Evolutionary conservation across 2,329 filamentous ascomycete species (phyloP).

Genomic region (Monilinia fructicola): DNA sequence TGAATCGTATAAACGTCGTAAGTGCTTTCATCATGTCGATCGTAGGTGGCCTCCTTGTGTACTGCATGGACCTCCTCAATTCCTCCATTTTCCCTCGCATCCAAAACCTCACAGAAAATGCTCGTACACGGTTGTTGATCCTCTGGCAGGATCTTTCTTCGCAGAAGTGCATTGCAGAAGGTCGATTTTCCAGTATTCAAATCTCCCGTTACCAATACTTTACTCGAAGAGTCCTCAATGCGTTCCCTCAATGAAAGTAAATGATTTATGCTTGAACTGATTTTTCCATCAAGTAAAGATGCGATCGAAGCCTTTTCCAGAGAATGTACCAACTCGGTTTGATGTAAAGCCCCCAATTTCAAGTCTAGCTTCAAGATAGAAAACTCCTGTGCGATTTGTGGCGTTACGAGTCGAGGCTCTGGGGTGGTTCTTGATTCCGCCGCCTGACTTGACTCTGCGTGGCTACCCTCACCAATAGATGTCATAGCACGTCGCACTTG

Average conservation of each 20-base stretch:
- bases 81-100: conserved; percentile 85
- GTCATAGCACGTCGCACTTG: conserved; percentile 70
- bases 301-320: conserved; percentile 90
- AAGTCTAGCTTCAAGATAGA: conserved; percentile 93
- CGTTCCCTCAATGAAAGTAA: conserved; percentile 82
- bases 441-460: conserved; percentile 70
- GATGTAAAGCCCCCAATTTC: conserved; percentile 82
- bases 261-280: conserved; percentile 90
- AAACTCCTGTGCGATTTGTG: conserved; percentile 93
- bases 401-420: conserved; percentile 83
- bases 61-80: conserved; percentile 96
- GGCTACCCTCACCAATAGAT: conserved; percentile 56
- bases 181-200: conserved; percentile 97
- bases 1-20: conserved; percentile 81
- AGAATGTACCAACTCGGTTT: conserved; percentile 90
- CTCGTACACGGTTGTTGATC: conserved; percentile 98
- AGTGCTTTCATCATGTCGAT: conserved; percentile 88
- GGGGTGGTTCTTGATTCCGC: conserved; percentile 59
- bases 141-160: conserved; percentile 89
- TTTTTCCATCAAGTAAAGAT: conserved; percentile 87
- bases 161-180: conserved; percentile 94
- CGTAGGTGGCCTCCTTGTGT: conserved; percentile 75
- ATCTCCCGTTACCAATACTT: conserved; percentile 93
- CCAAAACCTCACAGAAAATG: conserved; percentile 96
- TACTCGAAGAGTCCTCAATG: conserved; percentile 96